Percentiles rank a stretch among this genome's conserved stretches.
Conservation (phyloP, 2,329 filamentous ascomycete genomes). For the Thielaviopsis populi region DNA sequence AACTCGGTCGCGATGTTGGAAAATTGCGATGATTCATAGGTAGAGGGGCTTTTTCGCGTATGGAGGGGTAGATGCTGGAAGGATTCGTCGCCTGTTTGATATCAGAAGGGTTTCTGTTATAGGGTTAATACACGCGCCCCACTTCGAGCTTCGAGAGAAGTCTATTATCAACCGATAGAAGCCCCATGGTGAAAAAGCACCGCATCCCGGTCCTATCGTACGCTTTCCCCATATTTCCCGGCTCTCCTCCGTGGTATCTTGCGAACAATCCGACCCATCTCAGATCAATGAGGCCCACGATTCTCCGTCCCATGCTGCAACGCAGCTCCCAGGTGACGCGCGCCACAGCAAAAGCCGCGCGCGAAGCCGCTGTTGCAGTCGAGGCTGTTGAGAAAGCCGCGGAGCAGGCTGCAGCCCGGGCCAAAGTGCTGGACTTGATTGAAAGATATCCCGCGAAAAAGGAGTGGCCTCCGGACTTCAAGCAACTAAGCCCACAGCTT, state of each 20-base stretch:
- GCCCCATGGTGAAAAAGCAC: background rate
- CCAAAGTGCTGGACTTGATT: constrained; percentile 23
- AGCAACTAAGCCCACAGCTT: constrained; percentile 51
- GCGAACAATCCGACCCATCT: background rate
- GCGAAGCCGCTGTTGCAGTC: background rate
- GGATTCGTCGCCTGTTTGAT: background rate
- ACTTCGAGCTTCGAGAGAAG: background rate
- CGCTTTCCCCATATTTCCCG: background rate
- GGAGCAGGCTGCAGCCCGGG: constrained; percentile 2
- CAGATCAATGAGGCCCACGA: background rate
- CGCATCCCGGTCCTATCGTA: background rate
- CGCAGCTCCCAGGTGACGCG: constrained; percentile 20
- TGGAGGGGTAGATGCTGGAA: constrained; percentile 8
- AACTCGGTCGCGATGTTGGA: background rate
- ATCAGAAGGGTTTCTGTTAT: background rate
- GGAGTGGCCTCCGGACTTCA: constrained; percentile 65
- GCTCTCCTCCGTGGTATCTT: background rate
- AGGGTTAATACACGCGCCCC: background rate
- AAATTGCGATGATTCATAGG: background rate
- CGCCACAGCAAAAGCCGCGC: constrained; percentile 13
- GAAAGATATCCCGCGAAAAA: constrained; percentile 53
- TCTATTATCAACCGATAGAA: background rate
- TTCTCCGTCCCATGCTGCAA: background rate
- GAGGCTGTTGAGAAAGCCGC: constrained; percentile 10
- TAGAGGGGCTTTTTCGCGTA: constrained; percentile 8